Percentiles rank a stretch among this genome's conserved stretches.
phyloP scores from a whole-genome alignment of 805 yeast species.

The Metschnikowia koreensis region DNA sequence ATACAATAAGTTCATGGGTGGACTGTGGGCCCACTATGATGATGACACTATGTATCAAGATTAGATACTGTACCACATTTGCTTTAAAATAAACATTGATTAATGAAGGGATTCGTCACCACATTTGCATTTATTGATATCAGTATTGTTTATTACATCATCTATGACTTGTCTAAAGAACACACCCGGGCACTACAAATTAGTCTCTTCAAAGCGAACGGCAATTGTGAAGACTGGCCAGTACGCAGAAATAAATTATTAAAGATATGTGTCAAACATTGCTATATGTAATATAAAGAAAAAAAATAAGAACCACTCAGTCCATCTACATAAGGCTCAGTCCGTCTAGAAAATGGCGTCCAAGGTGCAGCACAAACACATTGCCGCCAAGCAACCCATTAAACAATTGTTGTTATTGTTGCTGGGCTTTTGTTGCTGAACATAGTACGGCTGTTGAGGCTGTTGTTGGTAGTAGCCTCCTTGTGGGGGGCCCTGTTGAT shows the following conservation, averaged over 20 bases:
- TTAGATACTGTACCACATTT: no score
- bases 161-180: no score
- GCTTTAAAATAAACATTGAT: no score
- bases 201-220: background rate
- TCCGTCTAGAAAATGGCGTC: constrained; percentile 24
- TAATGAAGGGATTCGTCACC: no score
- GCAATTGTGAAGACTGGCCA: background rate
- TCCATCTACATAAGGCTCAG: background rate
- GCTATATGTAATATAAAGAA: background rate
- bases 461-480: constrained; percentile 39
- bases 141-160: no score
- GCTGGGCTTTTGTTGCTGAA: constrained; percentile 36
- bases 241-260: no score
- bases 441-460: constrained; percentile 40
- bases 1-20: no score
- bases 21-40: no score
- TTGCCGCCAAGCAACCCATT: constrained; percentile 40
- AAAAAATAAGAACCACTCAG: no score
- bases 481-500: constrained; percentile 26
- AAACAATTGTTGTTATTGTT: constrained; percentile 34
- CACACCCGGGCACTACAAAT: no score
- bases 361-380: constrained; percentile 38
- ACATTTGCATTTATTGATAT: no score
- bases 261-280: background rate
- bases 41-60: no score